phyloP scores from a whole-genome alignment of 345 rosid genomes.

The Syzygium grande region DNA sequence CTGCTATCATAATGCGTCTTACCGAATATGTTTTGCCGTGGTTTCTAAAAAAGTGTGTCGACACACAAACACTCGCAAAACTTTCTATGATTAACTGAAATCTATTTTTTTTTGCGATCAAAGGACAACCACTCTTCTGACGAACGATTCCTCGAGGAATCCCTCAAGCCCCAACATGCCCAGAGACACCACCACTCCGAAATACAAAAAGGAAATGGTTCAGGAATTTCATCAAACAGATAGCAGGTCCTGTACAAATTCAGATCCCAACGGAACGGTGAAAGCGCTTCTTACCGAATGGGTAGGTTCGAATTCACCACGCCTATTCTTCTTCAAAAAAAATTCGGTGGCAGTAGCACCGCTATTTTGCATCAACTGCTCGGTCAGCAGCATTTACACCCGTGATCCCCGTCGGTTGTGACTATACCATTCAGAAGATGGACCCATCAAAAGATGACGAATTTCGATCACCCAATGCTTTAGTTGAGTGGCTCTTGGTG shows the following conservation, averaged over 20 bases:
- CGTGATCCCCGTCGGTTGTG: neutral
- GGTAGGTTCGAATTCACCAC: neutral
- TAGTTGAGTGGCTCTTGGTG: neutral
- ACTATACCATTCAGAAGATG: neutral
- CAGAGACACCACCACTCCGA: too few species aligned
- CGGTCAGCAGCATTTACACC: neutral
- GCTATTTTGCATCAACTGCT: neutral
- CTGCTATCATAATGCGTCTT: neutral
- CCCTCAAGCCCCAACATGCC: too few species aligned
- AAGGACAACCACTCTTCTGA: neutral
- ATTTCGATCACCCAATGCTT: neutral
- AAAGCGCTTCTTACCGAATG: neutral
- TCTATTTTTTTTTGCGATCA: neutral
- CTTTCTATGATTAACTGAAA: accelerated
- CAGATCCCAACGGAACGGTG: neutral
- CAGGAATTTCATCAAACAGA: neutral
- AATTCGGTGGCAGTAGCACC: neutral
- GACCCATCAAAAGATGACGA: neutral
- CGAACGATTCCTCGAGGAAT: neutral
- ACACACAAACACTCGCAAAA: neutral
- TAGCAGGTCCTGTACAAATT: neutral
- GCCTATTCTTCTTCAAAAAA: neutral
- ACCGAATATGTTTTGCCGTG: neutral
- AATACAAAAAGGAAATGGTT: neutral
- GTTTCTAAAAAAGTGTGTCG: neutral